A percentile compares a stretch with the other conserved stretches of the same genome.
These are phyloP conservation scores for Gynandropsis gynandra DNA, from an alignment of 345 rosid genomes.

Conservation along the genomic window DNA sequence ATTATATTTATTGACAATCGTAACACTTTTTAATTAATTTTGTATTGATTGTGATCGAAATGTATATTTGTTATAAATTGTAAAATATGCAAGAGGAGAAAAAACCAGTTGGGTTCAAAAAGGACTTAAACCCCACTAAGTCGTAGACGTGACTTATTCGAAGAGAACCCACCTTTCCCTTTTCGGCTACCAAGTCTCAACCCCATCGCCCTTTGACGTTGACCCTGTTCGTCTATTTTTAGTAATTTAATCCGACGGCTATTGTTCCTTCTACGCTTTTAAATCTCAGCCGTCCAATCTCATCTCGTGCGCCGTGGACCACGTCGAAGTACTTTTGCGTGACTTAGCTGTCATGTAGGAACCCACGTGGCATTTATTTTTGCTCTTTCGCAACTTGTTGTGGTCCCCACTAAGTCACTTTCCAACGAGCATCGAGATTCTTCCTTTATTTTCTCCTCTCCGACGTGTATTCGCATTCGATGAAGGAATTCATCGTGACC, in stretches of 20 bases:
- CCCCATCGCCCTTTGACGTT: slow-evolving; percentile 27
- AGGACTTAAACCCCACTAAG: slow-evolving; percentile 20
- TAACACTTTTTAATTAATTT: too few species aligned
- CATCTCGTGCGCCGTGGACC: slow-evolving; percentile 23
- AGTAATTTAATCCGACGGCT: slow-evolving; percentile 24
- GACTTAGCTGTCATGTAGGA: slow-evolving; percentile 32
- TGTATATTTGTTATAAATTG: too few species aligned
- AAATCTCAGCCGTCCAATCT: slow-evolving; percentile 15
- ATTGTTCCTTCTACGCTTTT: slow-evolving; percentile 10
- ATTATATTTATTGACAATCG: too few species aligned
- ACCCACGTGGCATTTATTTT: slow-evolving; percentile 32
- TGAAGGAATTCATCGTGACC: slow-evolving; percentile 14
- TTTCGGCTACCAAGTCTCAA: slow-evolving; percentile 23
- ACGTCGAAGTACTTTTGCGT: slow-evolving; percentile 25
- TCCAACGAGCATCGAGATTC: slow-evolving; percentile 23
- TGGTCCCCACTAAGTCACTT: slow-evolving; percentile 20
- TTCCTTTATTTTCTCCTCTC: slow-evolving; percentile 24
- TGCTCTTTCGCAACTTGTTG: slow-evolving; percentile 13
- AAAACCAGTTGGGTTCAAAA: too few species aligned
- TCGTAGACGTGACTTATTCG: slow-evolving; percentile 24
- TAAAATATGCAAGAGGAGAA: too few species aligned
- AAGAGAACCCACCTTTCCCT: slow-evolving; percentile 27
- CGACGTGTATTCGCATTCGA: slow-evolving; percentile 16
- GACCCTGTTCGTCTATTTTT: slow-evolving; percentile 24
- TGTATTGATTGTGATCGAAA: too few species aligned